Conservation (phyloP, 2,329 filamentous ascomycete species). For the Aspergillus eucalypticola region DNA sequence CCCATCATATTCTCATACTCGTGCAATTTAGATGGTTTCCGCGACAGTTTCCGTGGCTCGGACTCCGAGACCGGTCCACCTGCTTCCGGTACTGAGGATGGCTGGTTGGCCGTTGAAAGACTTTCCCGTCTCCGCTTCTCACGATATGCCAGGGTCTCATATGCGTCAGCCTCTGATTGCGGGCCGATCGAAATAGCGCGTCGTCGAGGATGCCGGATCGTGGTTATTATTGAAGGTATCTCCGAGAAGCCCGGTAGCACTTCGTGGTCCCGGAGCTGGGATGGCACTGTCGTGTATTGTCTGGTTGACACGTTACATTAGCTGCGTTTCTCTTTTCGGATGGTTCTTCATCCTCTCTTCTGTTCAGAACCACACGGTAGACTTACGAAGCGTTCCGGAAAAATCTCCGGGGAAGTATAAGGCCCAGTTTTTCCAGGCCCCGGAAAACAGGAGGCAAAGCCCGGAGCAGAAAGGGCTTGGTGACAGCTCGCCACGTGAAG, state of each 20-base stretch:
- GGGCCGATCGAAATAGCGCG: constrained; percentile 87
- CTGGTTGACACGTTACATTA: constrained; percentile 46
- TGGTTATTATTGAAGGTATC: constrained; percentile 76
- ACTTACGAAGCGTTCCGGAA: constrained; percentile 79
- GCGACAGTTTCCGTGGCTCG: constrained; percentile 41
- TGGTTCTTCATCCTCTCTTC: background rate
- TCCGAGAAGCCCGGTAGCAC: constrained; percentile 88
- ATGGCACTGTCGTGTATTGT: constrained; percentile 76
- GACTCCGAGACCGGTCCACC: constrained; percentile 27
- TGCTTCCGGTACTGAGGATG: constrained; percentile 27
- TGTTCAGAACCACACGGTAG: constrained; percentile 1
- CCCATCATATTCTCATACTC: constrained; percentile 76
- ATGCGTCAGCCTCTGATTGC: constrained; percentile 93
- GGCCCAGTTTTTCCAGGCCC: constrained; percentile 73
- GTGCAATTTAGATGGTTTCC: constrained; percentile 54
- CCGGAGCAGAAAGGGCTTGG: constrained; percentile 80
- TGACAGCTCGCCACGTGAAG: constrained; percentile 84
- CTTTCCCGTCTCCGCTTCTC: constrained; percentile 68
- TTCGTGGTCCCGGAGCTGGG: constrained; percentile 75
- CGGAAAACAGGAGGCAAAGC: constrained; percentile 84
- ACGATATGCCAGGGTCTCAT: constrained; percentile 90
- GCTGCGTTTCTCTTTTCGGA: background rate
- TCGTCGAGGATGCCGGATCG: constrained; percentile 74
- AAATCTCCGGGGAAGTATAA: constrained; percentile 82
- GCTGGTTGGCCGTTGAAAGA: constrained; percentile 44